These are phyloP conservation scores for Dactylis glomerata DNA, from an alignment of 176 grass and related monocot species.

Conservation along the genomic window DNA sequence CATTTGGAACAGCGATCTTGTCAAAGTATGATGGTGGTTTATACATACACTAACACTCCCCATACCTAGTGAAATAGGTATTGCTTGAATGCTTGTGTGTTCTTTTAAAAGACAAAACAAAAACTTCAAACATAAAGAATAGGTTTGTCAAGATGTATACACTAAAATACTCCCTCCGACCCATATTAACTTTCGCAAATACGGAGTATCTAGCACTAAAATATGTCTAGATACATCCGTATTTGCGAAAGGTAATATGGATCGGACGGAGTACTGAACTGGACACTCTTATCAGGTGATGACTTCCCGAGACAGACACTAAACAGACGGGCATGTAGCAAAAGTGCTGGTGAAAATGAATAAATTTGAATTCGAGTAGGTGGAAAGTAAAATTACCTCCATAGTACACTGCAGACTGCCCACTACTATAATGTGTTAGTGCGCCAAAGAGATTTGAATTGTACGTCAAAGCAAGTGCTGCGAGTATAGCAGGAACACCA, in stretches of 20 bases:
- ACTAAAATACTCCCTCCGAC: no score
- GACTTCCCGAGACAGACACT: background rate
- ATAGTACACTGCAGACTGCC: constrained; percentile 90
- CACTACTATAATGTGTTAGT: constrained; percentile 94
- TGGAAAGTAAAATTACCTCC: constrained; percentile 62
- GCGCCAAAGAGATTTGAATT: constrained; percentile 97
- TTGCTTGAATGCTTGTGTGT: background rate
- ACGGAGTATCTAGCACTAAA: no score
- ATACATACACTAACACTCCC: background rate
- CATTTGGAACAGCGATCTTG: background rate
- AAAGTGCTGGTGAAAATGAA: constrained; percentile 4
- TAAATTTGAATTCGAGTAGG: background rate
- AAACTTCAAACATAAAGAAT: background rate
- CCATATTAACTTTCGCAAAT: no score
- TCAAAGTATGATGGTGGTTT: background rate
- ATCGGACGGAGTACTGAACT: no score
- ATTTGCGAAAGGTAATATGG: no score
- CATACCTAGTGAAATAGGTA: background rate
- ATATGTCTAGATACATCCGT: no score
- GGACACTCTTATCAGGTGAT: background rate
- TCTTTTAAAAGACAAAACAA: background rate
- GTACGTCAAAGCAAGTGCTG: constrained; percentile 81
- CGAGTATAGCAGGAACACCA: constrained; percentile 73
- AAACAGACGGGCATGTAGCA: background rate
- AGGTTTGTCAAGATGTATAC: background rate